A percentile compares a stretch with the other conserved stretches of the same genome.
Conservation (phyloP, 306 rosid species). For the Canavalia ensiformis region DNA sequence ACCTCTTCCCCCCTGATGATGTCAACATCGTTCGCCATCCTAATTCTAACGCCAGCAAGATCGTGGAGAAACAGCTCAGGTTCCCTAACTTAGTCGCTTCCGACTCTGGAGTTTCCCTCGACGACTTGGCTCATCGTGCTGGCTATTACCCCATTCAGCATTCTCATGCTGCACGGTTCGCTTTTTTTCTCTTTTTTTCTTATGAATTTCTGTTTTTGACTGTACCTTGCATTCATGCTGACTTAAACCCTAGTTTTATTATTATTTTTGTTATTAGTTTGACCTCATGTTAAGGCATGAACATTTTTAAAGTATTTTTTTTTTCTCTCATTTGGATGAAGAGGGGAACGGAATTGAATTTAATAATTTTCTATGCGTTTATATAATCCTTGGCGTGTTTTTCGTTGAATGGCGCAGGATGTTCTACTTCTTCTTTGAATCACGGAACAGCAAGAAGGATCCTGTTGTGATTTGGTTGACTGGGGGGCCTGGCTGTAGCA, state of each 20-base stretch:
- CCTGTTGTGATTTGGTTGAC: slow-evolving; percentile 98
- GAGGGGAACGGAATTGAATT: neutral
- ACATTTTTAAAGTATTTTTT: neutral
- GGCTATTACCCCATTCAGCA: slow-evolving; percentile 87
- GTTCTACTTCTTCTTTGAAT: slow-evolving; percentile 95
- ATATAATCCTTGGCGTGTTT: slow-evolving; percentile 2
- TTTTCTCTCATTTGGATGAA: neutral
- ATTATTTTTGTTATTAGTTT: neutral
- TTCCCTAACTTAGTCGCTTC: slow-evolving; percentile 67
- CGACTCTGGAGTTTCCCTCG: slow-evolving; percentile 62
- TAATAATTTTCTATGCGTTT: neutral
- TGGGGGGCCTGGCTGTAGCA: slow-evolving; percentile 99
- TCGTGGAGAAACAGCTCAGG: slow-evolving; percentile 76
- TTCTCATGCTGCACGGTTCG: slow-evolving; percentile 80
- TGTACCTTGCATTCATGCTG: neutral
- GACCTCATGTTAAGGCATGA: neutral
- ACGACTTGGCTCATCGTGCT: slow-evolving; percentile 90
- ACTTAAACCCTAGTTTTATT: neutral
- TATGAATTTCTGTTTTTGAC: neutral
- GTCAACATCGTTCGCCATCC: slow-evolving; percentile 62
- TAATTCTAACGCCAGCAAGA: slow-evolving; percentile 40
- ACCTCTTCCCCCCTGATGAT: slow-evolving; percentile 72
- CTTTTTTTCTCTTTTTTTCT: neutral
- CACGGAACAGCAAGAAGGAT: slow-evolving; percentile 78
- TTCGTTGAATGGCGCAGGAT: slow-evolving; percentile 63